phyloP scores from a whole-genome alignment of 768 basidiomycete genomes.

The Sporobolomyces phaffii region DNA sequence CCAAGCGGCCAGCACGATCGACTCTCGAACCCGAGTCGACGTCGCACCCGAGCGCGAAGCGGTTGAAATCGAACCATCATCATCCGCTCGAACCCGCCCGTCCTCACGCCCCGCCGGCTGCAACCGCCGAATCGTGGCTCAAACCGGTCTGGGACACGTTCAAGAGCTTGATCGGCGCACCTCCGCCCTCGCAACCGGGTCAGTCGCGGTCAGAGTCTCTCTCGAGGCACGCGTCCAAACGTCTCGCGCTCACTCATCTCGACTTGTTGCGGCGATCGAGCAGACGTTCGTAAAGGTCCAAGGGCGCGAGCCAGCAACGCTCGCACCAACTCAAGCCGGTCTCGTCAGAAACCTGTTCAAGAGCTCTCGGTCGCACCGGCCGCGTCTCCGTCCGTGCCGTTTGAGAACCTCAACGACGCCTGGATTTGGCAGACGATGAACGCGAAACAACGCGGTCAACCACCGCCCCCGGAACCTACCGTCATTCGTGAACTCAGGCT shows the following conservation, averaged over 20 bases:
- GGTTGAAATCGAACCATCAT: background rate
- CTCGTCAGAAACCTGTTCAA: constrained; percentile 1
- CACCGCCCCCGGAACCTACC: background rate
- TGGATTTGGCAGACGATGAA: background rate
- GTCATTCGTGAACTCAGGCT: background rate
- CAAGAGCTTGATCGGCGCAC: background rate
- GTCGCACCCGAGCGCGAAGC: background rate
- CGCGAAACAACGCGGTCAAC: background rate
- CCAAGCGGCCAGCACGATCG: background rate
- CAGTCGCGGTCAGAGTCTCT: background rate
- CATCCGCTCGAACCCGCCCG: background rate
- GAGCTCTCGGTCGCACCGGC: background rate
- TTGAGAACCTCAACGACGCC: background rate
- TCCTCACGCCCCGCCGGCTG: background rate
- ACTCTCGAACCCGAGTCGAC: background rate
- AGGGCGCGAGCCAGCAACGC: no score
- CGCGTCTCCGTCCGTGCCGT: background rate
- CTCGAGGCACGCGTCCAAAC: no score
- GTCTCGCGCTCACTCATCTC: no score
- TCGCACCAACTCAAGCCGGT: background rate
- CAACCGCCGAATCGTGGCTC: background rate
- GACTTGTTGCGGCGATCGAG: no score
- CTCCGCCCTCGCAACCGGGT: background rate
- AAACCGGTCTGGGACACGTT: background rate
- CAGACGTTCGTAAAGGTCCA: no score